Percentiles rank a stretch among this genome's conserved stretches.
These are phyloP conservation scores for Fusarium abutilonis DNA, from an alignment of 2,329 filamentous ascomycete genomes.

Conservation along the genomic window DNA sequence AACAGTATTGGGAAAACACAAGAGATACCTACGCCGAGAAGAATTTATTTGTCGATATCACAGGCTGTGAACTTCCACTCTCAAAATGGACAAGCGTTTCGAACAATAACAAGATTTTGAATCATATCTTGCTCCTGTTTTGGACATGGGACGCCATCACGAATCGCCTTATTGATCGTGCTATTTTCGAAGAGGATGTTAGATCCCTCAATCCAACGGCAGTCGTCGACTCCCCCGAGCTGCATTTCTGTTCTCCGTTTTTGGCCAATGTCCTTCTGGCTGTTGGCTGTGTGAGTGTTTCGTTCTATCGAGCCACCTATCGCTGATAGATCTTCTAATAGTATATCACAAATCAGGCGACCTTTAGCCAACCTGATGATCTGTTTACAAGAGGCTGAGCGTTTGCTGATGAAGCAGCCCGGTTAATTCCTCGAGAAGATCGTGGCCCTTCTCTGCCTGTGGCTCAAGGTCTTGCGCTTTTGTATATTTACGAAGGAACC, in stretches of 20 bases:
- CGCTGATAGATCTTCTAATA: constrained; percentile 8
- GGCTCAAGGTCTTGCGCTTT: constrained; percentile 16
- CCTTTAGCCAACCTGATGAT: constrained; percentile 5
- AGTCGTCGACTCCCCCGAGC: background rate
- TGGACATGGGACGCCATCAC: constrained; percentile 28
- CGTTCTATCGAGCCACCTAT: too few species aligned
- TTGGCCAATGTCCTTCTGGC: constrained; percentile 31
- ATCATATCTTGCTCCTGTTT: constrained; percentile 18
- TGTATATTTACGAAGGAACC: constrained; percentile 26
- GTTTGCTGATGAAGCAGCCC: constrained; percentile 22
- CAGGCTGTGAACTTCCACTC: constrained; percentile 17
- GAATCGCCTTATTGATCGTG: constrained; percentile 19
- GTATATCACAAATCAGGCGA: constrained; percentile 11
- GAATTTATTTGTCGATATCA: background rate
- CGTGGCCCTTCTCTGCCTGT: constrained; percentile 12
- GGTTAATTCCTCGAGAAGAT: constrained; percentile 13
- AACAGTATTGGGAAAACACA: constrained; percentile 5
- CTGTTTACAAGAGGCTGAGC: constrained; percentile 12
- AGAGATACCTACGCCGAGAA: constrained; percentile 7
- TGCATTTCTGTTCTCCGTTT: constrained; percentile 31
- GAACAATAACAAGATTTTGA: constrained; percentile 22
- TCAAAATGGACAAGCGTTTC: constrained; percentile 23
- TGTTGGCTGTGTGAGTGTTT: constrained; percentile 19
- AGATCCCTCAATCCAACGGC: constrained; percentile 15
- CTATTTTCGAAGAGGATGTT: constrained; percentile 26